Conservation (phyloP, 2,329 filamentous ascomycete genomes). For the Sclerotinia trifoliorum region DNA sequence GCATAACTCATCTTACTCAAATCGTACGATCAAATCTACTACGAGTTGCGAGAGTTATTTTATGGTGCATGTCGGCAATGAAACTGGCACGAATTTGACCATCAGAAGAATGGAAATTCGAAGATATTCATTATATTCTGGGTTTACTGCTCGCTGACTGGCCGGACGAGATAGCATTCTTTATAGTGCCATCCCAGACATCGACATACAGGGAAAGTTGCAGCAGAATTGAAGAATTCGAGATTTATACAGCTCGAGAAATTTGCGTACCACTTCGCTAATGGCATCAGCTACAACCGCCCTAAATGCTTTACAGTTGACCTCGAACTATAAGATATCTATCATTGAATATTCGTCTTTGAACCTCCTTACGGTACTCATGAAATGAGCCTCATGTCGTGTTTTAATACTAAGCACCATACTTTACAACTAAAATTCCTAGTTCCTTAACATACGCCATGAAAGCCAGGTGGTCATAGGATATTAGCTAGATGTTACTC, state of each 20-base stretch:
- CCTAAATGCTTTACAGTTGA: background rate
- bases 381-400: background rate
- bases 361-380: background rate
- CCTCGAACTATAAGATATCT: background rate
- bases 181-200: slow-evolving; percentile 14
- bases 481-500: background rate
- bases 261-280: background rate
- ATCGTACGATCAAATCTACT: background rate
- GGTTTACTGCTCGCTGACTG: slow-evolving; percentile 5
- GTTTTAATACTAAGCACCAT: background rate
- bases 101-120: background rate
- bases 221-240: slow-evolving; percentile 39
- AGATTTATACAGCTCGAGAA: slow-evolving; percentile 32
- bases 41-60: background rate
- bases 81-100: background rate
- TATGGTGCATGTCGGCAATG: background rate
- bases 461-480: background rate
- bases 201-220: slow-evolving; percentile 4
- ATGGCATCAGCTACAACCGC: background rate
- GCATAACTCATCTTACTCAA: background rate
- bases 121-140: background rate
- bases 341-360: background rate
- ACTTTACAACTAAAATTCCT: background rate
- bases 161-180: background rate
- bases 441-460: background rate